Conservation (phyloP, 2,329 filamentous ascomycete genomes). For the Hypoxylon sp. region DNA sequence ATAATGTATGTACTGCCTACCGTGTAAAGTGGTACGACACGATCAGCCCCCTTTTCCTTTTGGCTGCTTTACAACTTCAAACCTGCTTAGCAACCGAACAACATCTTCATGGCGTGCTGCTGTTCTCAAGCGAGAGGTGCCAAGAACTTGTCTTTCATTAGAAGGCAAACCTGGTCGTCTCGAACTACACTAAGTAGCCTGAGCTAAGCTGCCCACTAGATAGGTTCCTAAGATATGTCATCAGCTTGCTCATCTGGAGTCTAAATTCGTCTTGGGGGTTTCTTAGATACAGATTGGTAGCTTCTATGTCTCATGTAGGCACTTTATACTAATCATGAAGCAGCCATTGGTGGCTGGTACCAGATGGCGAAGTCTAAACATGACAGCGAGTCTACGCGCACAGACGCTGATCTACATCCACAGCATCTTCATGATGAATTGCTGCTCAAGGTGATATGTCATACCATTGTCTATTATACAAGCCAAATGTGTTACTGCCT, state of each 20-base stretch:
- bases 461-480: neutral
- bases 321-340: neutral
- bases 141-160: neutral
- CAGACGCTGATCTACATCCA: slow-evolving; percentile 36
- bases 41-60: slow-evolving; percentile 8
- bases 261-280: neutral
- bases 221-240: too few species aligned
- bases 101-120: slow-evolving; percentile 14
- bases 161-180: neutral
- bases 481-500: neutral
- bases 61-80: neutral
- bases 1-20: neutral
- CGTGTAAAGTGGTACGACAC: slow-evolving; percentile 9
- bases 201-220: neutral
- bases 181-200: neutral
- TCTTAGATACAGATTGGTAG: neutral
- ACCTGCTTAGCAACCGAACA: neutral
- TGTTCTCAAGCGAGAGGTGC: slow-evolving; percentile 2
- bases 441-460: neutral
- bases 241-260: neutral
- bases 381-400: slow-evolving; percentile 15
- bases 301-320: neutral
- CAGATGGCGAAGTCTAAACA: neutral
- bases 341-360: slow-evolving; percentile 1
- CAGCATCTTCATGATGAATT: slow-evolving; percentile 21